phyloP scores from a whole-genome alignment of 1,284 basidiomycete species.

The Naganishia cerealis region DNA sequence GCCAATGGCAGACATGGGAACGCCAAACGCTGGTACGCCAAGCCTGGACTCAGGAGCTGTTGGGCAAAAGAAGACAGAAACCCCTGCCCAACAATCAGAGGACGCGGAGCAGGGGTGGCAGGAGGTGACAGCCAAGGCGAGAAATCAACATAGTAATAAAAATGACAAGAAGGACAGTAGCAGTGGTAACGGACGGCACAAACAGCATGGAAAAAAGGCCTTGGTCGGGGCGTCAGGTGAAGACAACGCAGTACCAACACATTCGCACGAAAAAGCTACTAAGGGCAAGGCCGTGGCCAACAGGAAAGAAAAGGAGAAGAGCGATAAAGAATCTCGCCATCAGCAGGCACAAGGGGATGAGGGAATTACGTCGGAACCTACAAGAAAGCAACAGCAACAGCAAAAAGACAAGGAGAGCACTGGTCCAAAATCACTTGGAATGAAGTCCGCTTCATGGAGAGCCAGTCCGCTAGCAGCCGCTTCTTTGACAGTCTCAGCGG shows the following conservation, averaged over 20 bases:
- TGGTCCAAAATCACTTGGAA: constrained; percentile 19
- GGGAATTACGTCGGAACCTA: constrained; percentile 1
- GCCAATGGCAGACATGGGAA: neutral
- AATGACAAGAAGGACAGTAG: constrained; percentile 15
- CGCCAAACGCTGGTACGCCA: neutral
- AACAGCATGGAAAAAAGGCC: constrained; percentile 12
- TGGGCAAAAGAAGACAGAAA: neutral
- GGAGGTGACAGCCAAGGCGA: constrained; percentile 22
- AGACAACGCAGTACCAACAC: neutral
- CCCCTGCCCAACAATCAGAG: neutral
- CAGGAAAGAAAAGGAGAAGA: constrained; percentile 14
- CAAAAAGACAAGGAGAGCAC: constrained; percentile 21
- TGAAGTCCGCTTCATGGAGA: constrained; percentile 26
- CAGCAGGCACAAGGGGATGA: neutral
- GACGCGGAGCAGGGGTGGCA: constrained; percentile 26
- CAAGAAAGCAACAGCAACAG: constrained; percentile 25
- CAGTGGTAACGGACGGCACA: neutral
- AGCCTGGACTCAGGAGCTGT: neutral
- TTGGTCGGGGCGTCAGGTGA: neutral
- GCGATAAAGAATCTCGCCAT: constrained; percentile 7
- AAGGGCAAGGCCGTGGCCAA: constrained; percentile 2
- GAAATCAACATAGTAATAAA: constrained; percentile 11
- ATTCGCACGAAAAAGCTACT: constrained; percentile 1
- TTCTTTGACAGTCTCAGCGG: neutral
- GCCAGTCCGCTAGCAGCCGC: constrained; percentile 7